A percentile compares a stretch with the other conserved stretches of the same genome.
These are phyloP conservation scores for Setaria viridis DNA, from an alignment of 202 grass and related monocot species.

Conservation along the genomic window DNA sequence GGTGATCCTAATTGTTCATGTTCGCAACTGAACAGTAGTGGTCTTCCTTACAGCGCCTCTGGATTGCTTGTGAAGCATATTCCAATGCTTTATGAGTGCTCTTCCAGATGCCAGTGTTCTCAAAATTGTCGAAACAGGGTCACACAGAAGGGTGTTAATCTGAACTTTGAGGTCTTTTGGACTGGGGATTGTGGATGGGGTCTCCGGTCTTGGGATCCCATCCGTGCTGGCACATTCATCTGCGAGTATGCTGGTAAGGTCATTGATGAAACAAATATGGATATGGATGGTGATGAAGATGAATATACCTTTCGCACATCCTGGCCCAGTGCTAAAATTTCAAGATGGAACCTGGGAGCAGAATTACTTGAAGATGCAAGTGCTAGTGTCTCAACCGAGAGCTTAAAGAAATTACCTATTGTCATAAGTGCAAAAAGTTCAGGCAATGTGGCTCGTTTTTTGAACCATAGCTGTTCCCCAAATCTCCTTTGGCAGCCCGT, in stretches of 20 bases:
- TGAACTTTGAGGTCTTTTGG: conserved; percentile 72
- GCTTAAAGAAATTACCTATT: conserved; percentile 39
- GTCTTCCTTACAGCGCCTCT: conserved; percentile 59
- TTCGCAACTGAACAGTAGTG: conserved; percentile 52
- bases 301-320: conserved; percentile 57
- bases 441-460: conserved; percentile 78
- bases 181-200: conserved; percentile 65
- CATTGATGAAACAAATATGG: conserved; percentile 44
- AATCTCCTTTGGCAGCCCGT: conserved; percentile 82
- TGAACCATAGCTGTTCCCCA: conserved; percentile 82
- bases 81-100: conserved; percentile 69
- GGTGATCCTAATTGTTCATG: conserved; percentile 65
- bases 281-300: conserved; percentile 38
- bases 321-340: conserved; percentile 29
- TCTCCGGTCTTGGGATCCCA: conserved; percentile 68
- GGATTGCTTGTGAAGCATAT: conserved; percentile 56
- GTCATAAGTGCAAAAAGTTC: conserved; percentile 54
- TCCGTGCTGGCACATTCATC: conserved; percentile 65
- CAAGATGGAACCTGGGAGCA: conserved; percentile 70
- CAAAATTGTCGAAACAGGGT: conserved; percentile 71
- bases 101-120: conserved; percentile 54
- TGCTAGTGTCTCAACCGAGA: conserved; percentile 12
- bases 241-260: conserved; percentile 68
- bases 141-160: conserved; percentile 63
- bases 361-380: conserved; percentile 51